Conservation (phyloP, 2,329 filamentous ascomycete genomes). For the Penicillium sp. region DNA sequence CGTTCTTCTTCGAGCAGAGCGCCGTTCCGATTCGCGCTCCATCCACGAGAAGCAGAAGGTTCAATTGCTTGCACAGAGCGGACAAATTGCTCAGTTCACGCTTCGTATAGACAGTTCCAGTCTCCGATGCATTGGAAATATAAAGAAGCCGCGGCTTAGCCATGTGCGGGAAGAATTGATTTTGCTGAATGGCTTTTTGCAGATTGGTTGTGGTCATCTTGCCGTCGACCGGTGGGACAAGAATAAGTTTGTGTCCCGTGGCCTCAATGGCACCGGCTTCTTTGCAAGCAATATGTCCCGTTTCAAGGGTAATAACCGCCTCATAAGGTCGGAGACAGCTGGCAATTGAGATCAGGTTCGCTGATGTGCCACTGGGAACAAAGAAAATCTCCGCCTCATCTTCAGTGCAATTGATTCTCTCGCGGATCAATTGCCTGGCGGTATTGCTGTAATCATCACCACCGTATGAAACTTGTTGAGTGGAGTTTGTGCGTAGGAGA, state of each 20-base stretch:
- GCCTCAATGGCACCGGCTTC: slow-evolving; percentile 55
- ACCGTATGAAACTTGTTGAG: slow-evolving; percentile 52
- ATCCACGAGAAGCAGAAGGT: slow-evolving; percentile 49
- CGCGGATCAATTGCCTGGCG: slow-evolving; percentile 45
- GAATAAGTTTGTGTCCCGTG: slow-evolving; percentile 54
- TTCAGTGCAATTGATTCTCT: slow-evolving; percentile 26
- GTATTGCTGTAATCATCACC: slow-evolving; percentile 46
- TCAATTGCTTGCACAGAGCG: slow-evolving; percentile 42
- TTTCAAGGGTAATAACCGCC: slow-evolving; percentile 52
- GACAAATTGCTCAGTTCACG: slow-evolving; percentile 46
- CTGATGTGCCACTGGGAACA: slow-evolving; percentile 54
- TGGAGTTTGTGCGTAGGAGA: slow-evolving; percentile 45
- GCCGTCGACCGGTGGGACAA: slow-evolving; percentile 47
- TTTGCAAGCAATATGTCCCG: slow-evolving; percentile 52
- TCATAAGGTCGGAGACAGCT: slow-evolving; percentile 53
- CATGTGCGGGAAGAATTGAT: slow-evolving; percentile 55
- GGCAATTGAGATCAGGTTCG: slow-evolving; percentile 54
- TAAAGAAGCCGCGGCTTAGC: slow-evolving; percentile 54
- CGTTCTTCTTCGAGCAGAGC: slow-evolving; percentile 44
- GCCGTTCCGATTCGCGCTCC: slow-evolving; percentile 50
- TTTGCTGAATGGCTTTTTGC: slow-evolving; percentile 46
- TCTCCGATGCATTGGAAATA: slow-evolving; percentile 54
- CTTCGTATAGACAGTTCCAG: slow-evolving; percentile 51
- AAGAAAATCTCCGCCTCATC: slow-evolving; percentile 52
- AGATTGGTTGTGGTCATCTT: slow-evolving; percentile 50